Evolutionary conservation across 495 filamentous ascomycete genomes (phyloP).

Genomic region (Neurospora tetraspora): DNA sequence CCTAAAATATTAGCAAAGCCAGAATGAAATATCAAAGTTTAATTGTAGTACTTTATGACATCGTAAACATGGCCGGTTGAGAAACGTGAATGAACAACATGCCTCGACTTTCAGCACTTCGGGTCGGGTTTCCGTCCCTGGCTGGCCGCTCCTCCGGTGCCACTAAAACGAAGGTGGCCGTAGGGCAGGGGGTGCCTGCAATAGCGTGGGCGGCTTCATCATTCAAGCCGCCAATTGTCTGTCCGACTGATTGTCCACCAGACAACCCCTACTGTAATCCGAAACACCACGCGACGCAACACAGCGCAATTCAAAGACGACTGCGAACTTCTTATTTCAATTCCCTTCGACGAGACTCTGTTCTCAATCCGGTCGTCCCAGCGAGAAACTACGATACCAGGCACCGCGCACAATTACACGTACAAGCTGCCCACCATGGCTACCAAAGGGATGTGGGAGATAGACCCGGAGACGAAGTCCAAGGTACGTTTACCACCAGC

Average conservation of each 20-base stretch:
- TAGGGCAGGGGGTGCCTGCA: background rate
- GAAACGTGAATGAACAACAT: background rate
- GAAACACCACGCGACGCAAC: background rate
- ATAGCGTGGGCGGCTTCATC: background rate
- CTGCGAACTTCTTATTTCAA: background rate
- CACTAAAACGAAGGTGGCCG: background rate
- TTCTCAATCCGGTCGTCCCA: background rate
- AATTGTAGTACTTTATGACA: background rate
- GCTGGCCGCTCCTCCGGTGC: background rate
- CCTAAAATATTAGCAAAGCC: background rate
- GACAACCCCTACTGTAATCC: background rate
- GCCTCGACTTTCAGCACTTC: background rate
- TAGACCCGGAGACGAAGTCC: conserved; percentile 87
- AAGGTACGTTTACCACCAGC: conserved; percentile 53
- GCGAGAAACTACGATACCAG: background rate
- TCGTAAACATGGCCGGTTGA: background rate
- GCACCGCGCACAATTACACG: background rate
- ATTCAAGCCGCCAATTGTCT: background rate
- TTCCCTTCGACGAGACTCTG: background rate
- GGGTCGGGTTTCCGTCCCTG: background rate
- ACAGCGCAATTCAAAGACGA: background rate
- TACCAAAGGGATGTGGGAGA: conserved; percentile 78
- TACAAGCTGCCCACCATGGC: conserved; percentile 24
- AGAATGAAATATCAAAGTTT: background rate
- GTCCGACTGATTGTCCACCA: background rate